Evolutionary conservation across 2,329 filamentous ascomycete genomes (phyloP).

Genomic region (Aureobasidium mangrovei): DNA sequence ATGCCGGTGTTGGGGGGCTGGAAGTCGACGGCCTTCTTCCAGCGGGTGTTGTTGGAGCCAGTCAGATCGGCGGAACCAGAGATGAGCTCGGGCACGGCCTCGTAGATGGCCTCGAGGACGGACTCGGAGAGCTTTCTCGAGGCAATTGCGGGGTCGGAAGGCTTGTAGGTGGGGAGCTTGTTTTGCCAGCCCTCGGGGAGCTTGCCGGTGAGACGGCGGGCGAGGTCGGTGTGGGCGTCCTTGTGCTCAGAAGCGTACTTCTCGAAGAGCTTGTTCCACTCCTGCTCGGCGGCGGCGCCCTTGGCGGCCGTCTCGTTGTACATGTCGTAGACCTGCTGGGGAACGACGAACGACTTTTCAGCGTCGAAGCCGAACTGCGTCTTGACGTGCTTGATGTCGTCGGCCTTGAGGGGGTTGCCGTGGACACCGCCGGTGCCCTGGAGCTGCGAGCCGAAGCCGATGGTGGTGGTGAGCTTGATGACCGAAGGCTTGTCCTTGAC

Average conservation of each 20-base stretch:
- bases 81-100: slow-evolving; percentile 75
- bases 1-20: slow-evolving; percentile 80
- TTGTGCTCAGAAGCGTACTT: slow-evolving; percentile 76
- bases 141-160: slow-evolving; percentile 73
- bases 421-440: slow-evolving; percentile 94
- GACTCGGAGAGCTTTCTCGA: slow-evolving; percentile 95
- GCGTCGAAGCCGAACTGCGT: slow-evolving; percentile 93
- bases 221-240: slow-evolving; percentile 69
- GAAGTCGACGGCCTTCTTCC: slow-evolving; percentile 97
- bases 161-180: slow-evolving; percentile 81
- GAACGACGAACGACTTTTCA: slow-evolving; percentile 83
- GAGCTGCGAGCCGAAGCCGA: slow-evolving; percentile 88
- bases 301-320: slow-evolving; percentile 78
- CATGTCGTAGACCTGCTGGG: slow-evolving; percentile 86
- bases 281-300: slow-evolving; percentile 80
- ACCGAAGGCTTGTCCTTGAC: slow-evolving; percentile 94
- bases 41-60: slow-evolving; percentile 95
- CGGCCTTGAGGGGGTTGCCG: slow-evolving; percentile 88
- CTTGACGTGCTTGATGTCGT: slow-evolving; percentile 92
- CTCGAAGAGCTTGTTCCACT: slow-evolving; percentile 90
- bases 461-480: slow-evolving; percentile 95
- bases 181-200: slow-evolving; percentile 97
- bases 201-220: slow-evolving; percentile 68
- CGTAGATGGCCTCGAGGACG: slow-evolving; percentile 81
- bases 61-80: slow-evolving; percentile 97